A percentile compares a stretch with the other conserved stretches of the same genome.
These are phyloP conservation scores for Proliferodiscus dingleyae DNA, from an alignment of 2,329 filamentous ascomycete genomes.

Conservation along the genomic window DNA sequence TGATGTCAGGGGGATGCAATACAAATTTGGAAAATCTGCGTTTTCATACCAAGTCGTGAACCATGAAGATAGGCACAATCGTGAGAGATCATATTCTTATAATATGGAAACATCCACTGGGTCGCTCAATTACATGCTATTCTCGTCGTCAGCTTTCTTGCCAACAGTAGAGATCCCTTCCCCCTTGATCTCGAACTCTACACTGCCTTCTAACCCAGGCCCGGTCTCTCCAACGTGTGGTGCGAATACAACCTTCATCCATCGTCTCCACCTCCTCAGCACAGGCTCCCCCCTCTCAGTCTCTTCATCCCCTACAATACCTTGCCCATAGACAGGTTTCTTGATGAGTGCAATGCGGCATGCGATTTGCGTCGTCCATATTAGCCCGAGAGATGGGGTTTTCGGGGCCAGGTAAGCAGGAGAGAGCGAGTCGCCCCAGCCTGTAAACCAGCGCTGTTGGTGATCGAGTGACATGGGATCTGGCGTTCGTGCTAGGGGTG, in stretches of 20 bases:
- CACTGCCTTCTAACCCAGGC: slow-evolving; percentile 44
- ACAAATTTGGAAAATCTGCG: too few species aligned
- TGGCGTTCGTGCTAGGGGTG: slow-evolving; percentile 27
- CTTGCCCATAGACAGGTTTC: slow-evolving; percentile 46
- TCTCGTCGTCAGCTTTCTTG: slow-evolving; percentile 7
- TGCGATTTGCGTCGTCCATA: slow-evolving; percentile 87
- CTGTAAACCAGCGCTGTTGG: slow-evolving; percentile 92
- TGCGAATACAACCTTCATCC: slow-evolving; percentile 87
- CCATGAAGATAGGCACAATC: too few species aligned
- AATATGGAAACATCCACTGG: too few species aligned
- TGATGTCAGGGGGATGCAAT: too few species aligned
- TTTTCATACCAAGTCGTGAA: too few species aligned
- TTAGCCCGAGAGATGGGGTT: slow-evolving; percentile 79
- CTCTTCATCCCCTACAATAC: slow-evolving; percentile 32
- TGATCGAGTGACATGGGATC: slow-evolving; percentile 72
- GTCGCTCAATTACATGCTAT: too few species aligned
- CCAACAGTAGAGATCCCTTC: slow-evolving; percentile 48
- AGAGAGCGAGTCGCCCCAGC: slow-evolving; percentile 73
- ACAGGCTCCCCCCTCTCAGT: slow-evolving; percentile 41
- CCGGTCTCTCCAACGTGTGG: slow-evolving; percentile 60
- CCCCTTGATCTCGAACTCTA: slow-evolving; percentile 71
- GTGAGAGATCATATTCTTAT: too few species aligned
- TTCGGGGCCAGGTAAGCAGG: slow-evolving; percentile 48
- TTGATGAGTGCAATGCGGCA: slow-evolving; percentile 79
- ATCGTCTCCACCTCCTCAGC: slow-evolving; percentile 62